phyloP scores from a whole-genome alignment of 345 rosid species.

The Citrus sp. region DNA sequence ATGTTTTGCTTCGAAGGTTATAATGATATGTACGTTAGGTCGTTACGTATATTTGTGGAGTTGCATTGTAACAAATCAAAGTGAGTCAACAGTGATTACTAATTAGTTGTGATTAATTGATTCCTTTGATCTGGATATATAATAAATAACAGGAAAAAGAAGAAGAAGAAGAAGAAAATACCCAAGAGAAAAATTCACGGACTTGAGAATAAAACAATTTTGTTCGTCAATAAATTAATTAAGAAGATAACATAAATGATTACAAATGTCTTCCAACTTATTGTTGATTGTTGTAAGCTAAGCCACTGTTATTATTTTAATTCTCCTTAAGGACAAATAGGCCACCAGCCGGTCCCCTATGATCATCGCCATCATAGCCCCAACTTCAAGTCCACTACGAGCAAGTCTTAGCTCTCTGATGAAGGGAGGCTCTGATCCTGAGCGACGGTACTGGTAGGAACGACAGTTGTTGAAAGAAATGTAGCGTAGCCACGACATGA shows the following conservation, averaged over 20 bases:
- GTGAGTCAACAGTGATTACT: no score
- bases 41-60: no score
- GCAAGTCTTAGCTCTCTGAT: slow-evolving; percentile 15
- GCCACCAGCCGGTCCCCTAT: slow-evolving; percentile 27
- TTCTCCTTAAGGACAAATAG: slow-evolving; percentile 24
- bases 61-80: no score
- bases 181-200: no score
- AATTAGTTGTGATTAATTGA: no score
- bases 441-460: slow-evolving; percentile 22
- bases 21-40: not conserved
- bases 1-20: not conserved
- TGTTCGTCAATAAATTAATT: no score
- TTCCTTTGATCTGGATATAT: no score
- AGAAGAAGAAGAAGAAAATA: no score
- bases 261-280: not conserved
- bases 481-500: slow-evolving; percentile 34
- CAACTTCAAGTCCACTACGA: slow-evolving; percentile 18
- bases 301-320: slow-evolving; percentile 15
- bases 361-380: slow-evolving; percentile 27
- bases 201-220: no score
- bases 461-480: slow-evolving; percentile 27
- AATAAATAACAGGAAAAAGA: no score
- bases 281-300: not conserved
- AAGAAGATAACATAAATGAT: no score
- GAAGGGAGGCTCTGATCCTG: slow-evolving; percentile 6